These are phyloP conservation scores for Nannochloris sp. DNA, from an alignment of 139 green algal species.

Conservation along the genomic window DNA sequence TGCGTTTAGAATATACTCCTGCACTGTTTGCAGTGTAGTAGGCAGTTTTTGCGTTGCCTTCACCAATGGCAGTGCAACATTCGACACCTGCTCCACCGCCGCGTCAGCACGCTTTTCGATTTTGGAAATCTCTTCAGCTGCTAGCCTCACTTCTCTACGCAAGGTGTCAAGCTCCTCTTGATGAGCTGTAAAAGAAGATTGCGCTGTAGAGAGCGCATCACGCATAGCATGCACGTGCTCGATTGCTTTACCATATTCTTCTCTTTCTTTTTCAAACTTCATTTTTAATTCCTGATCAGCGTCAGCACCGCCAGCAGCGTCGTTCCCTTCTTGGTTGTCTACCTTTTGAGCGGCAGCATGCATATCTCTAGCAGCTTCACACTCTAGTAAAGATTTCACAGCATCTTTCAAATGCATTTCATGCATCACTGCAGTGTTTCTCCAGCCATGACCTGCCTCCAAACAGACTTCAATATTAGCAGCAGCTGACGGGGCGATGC, in stretches of 20 bases:
- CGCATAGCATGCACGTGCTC: constrained; percentile 7
- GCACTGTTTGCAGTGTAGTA: background rate
- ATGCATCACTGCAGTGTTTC: background rate
- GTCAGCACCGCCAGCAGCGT: background rate
- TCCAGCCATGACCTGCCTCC: background rate
- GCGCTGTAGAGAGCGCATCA: background rate
- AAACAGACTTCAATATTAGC: background rate
- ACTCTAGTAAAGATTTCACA: background rate
- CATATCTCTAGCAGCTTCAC: constrained; percentile 3
- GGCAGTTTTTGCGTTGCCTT: constrained; percentile 14
- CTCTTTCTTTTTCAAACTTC: no score
- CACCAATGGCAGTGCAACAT: constrained; percentile 6
- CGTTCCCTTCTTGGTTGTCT: no score
- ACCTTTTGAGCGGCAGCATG: no score
- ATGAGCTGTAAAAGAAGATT: background rate
- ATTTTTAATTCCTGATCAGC: background rate
- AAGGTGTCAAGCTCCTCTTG: background rate
- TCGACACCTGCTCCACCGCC: background rate
- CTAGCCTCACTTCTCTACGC: background rate
- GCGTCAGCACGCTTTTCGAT: background rate
- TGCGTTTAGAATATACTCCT: background rate
- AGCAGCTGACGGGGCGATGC: background rate
- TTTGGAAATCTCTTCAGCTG: background rate
- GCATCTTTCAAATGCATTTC: constrained; percentile 2
- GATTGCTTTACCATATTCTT: constrained; percentile 1